Percentiles rank a stretch among this genome's conserved stretches.
These are phyloP conservation scores for Trametopsis cervina DNA, from an alignment of 768 basidiomycete genomes.

Conservation along the genomic window DNA sequence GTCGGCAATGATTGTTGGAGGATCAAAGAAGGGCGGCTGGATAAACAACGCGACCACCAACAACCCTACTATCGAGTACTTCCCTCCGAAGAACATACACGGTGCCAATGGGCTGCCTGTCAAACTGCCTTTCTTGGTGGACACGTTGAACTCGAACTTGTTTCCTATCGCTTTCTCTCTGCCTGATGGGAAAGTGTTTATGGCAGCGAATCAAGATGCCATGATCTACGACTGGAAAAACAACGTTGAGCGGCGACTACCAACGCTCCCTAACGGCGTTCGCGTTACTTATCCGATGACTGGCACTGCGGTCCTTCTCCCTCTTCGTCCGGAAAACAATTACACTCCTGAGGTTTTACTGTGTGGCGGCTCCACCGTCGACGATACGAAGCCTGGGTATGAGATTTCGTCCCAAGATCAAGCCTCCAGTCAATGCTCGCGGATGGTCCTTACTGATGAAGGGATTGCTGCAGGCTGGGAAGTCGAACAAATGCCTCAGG, in stretches of 20 bases:
- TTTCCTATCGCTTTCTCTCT: conserved; percentile 73
- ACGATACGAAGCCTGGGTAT: conserved; percentile 52
- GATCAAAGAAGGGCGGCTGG: conserved; percentile 79
- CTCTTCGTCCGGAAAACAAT: conserved; percentile 52
- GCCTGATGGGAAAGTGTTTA: conserved; percentile 63
- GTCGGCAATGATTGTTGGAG: conserved; percentile 80
- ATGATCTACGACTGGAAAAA: conserved; percentile 74
- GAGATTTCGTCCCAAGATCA: conserved; percentile 65
- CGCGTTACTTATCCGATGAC: conserved; percentile 83
- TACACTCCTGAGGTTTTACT: conserved; percentile 67
- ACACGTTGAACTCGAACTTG: conserved; percentile 76
- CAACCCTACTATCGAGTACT: conserved; percentile 80
- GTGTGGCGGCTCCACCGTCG: conserved; percentile 68
- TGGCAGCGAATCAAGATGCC: conserved; percentile 73
- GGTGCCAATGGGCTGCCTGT: conserved; percentile 64
- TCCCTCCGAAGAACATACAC: conserved; percentile 70
- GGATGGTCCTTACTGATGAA: conserved; percentile 55
- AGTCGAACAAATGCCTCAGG: conserved; percentile 66
- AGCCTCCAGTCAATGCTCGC: conserved; percentile 68
- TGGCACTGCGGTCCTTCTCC: conserved; percentile 67
- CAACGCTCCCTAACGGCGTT: conserved; percentile 66
- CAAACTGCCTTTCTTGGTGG: conserved; percentile 51
- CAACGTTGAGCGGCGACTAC: conserved; percentile 56
- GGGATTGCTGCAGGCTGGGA: conserved; percentile 69
- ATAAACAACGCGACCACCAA: conserved; percentile 77